phyloP scores from a whole-genome alignment of 768 basidiomycete species.

The Agrocybe pediades region DNA sequence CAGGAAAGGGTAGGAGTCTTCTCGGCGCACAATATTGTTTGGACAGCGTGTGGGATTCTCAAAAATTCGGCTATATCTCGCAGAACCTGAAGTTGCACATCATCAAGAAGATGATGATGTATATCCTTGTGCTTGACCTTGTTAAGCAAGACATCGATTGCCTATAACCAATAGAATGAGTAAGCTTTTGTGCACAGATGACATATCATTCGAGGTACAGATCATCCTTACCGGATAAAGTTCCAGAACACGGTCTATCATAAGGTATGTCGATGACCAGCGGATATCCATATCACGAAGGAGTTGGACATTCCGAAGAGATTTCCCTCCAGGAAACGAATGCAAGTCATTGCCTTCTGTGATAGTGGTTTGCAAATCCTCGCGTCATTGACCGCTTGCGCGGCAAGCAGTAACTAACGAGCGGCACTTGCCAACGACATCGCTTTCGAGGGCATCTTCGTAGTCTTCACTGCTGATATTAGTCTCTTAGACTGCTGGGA shows the following conservation, averaged over 20 bases:
- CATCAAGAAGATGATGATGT: conserved; percentile 10
- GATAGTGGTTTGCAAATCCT: conserved; percentile 25
- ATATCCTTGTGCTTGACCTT: conserved; percentile 18
- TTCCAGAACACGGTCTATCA: conserved; percentile 28
- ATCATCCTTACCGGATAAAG: conserved; percentile 23
- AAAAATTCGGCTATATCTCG: conserved; percentile 30
- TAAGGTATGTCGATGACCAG: conserved; percentile 34
- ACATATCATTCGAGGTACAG: conserved; percentile 28
- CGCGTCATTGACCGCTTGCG: conserved; percentile 31
- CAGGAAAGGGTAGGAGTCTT: conserved; percentile 33
- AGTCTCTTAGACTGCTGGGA: neutral
- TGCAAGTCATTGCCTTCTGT: conserved; percentile 21
- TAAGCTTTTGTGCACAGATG: conserved; percentile 10
- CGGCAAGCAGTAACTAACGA: conserved; percentile 30
- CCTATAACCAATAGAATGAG: no score
- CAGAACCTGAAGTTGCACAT: conserved; percentile 20
- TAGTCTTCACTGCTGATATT: conserved; percentile 11
- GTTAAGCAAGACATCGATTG: conserved; percentile 18
- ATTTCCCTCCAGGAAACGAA: conserved; percentile 4
- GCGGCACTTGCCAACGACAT: conserved; percentile 25
- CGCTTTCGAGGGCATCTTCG: conserved; percentile 18
- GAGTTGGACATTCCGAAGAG: conserved; percentile 17
- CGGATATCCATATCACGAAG: conserved; percentile 29
- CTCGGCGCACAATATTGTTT: conserved; percentile 35
- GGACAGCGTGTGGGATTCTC: conserved; percentile 26